Evolutionary conservation across 176 grass and related monocot genomes (phyloP).

Genomic region (Phyllostachys edulis): DNA sequence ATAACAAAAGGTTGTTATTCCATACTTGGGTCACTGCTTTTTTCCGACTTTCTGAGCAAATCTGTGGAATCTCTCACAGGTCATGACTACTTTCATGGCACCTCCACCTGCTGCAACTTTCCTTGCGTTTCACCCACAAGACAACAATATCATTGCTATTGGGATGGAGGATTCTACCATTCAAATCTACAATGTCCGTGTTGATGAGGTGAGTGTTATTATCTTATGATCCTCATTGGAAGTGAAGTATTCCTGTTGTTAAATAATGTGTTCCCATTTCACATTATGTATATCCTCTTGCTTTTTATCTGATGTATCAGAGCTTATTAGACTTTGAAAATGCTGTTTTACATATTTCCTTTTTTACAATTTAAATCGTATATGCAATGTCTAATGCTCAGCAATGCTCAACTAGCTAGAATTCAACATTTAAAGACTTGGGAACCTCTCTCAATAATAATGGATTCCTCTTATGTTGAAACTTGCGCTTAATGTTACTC

Average conservation of each 20-base stretch:
- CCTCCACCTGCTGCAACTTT: slow-evolving; percentile 95
- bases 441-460: neutral
- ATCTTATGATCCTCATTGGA: slow-evolving; percentile 8
- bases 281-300: neutral
- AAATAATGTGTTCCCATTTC: neutral
- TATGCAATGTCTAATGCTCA: neutral
- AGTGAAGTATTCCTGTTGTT: slow-evolving; percentile 6
- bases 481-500: neutral
- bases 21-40: neutral
- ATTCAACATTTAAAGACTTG: neutral
- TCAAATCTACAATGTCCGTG: slow-evolving; percentile 98
- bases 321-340: neutral
- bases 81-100: slow-evolving; percentile 99
- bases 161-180: slow-evolving; percentile 99
- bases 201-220: slow-evolving; percentile 69
- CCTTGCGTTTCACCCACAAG: slow-evolving; percentile 94
- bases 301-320: slow-evolving; percentile 2
- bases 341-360: slow-evolving; percentile 9
- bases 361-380: neutral
- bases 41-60: neutral
- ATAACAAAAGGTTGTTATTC: neutral
- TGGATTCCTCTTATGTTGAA: neutral
- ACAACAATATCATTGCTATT: slow-evolving; percentile 99
- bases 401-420: neutral
- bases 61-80: slow-evolving; percentile 41